phyloP scores from a whole-genome alignment of 108 stramenopile genomes.

The Cyclostephanos invisitatus region DNA sequence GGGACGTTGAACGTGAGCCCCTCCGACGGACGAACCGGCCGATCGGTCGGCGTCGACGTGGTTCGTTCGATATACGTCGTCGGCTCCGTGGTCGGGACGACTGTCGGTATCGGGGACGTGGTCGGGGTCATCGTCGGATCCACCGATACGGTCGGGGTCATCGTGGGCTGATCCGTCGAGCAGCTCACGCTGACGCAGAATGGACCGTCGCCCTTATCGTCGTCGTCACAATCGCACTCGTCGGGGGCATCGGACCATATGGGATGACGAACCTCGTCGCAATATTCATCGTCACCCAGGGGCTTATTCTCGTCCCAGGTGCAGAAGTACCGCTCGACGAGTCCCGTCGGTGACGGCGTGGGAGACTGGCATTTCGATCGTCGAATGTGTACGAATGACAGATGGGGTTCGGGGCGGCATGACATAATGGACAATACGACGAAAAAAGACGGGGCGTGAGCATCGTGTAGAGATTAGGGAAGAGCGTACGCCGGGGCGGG shows the following conservation, averaged over 20 bases:
- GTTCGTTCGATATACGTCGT: background rate
- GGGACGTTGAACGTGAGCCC: background rate
- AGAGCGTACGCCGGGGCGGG: too few species aligned
- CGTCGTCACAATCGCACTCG: slow-evolving; percentile 20
- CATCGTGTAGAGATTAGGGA: too few species aligned
- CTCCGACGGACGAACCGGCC: background rate
- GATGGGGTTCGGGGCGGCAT: too few species aligned
- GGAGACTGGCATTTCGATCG: too few species aligned
- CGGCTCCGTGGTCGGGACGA: background rate
- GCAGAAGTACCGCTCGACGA: background rate
- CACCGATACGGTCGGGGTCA: background rate
- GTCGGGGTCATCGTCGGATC: background rate
- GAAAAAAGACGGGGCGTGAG: too few species aligned
- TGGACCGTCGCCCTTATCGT: background rate
- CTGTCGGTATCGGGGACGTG: background rate
- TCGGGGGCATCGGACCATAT: slow-evolving; percentile 23
- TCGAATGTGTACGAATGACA: too few species aligned
- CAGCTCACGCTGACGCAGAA: background rate
- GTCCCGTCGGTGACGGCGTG: background rate
- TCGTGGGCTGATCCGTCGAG: background rate
- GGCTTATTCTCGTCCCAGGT: background rate
- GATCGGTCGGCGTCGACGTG: background rate
- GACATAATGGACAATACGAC: too few species aligned
- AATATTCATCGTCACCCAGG: background rate
- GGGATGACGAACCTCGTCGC: background rate